Conservation (phyloP, 768 basidiomycete species). For the Lactifluus piperatus region DNA sequence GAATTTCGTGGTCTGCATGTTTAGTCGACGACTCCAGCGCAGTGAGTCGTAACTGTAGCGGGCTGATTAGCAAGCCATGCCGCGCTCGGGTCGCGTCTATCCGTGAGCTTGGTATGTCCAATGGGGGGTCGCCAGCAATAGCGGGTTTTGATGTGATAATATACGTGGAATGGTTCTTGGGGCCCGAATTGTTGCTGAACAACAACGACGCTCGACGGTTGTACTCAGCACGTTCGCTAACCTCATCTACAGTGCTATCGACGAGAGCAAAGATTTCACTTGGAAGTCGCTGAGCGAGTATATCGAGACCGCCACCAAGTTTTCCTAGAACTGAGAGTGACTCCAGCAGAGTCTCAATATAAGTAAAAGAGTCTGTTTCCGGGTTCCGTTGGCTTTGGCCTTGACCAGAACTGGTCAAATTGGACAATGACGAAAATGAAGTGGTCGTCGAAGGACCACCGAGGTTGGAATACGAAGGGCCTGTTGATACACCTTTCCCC, state of each 20-base stretch:
- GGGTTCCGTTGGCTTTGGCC: conserved; percentile 45
- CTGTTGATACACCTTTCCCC: conserved; percentile 17
- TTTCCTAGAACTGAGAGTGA: conserved; percentile 88
- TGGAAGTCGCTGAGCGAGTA: conserved; percentile 71
- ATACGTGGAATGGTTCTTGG: conserved; percentile 36
- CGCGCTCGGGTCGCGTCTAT: conserved; percentile 5
- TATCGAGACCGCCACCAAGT: conserved; percentile 76
- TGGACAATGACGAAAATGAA: conserved; percentile 19
- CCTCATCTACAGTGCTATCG: conserved; percentile 83
- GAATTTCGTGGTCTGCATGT: conserved; percentile 71
- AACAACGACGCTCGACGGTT: conserved; percentile 43
- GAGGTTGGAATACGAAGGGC: conserved; percentile 15
- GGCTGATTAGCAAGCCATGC: conserved; percentile 31
- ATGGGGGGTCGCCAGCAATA: conserved; percentile 19
- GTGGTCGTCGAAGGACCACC: conserved; percentile 20
- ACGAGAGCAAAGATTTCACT: conserved; percentile 79
- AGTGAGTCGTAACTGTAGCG: conserved; percentile 54
- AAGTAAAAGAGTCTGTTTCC: conserved; percentile 87
- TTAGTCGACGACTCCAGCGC: conserved; percentile 68
- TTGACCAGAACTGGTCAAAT: conserved; percentile 8
- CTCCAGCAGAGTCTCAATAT: conserved; percentile 88
- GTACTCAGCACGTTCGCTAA: conserved; percentile 83
- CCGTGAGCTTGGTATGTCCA: conserved; percentile 10
- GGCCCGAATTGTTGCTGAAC: conserved; percentile 19
- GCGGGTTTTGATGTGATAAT: conserved; percentile 35